phyloP scores from a whole-genome alignment of 2,329 filamentous ascomycete genomes.

The Davidsoniella australis region DNA sequence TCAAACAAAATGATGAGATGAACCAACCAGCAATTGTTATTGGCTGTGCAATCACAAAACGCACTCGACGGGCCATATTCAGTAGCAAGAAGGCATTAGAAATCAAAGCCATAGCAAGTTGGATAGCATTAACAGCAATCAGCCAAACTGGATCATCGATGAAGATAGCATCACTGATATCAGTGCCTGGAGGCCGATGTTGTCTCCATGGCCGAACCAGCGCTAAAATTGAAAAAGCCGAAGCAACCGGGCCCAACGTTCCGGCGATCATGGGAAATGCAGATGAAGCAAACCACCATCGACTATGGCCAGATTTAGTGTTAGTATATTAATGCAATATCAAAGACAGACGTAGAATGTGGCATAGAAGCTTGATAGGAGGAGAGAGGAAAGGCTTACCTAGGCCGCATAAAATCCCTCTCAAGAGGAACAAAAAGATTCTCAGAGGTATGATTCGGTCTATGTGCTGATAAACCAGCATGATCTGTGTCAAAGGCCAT shows the following conservation, averaged over 20 bases:
- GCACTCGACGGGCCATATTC: conserved; percentile 68
- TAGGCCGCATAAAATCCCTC: not conserved
- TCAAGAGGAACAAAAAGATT: not conserved
- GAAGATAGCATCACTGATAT: conserved; percentile 27
- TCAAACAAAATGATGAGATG: conserved; percentile 45
- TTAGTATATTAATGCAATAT: too few species aligned
- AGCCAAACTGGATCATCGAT: conserved; percentile 58
- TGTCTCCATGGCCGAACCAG: conserved; percentile 68
- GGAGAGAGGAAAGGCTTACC: not conserved
- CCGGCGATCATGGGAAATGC: conserved; percentile 66
- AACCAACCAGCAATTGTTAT: conserved; percentile 72
- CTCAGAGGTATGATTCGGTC: not conserved
- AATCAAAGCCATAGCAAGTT: conserved; percentile 56
- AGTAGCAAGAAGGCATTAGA: conserved; percentile 71
- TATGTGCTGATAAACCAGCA: not conserved
- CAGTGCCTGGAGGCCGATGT: conserved; percentile 28
- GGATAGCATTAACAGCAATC: conserved; percentile 58
- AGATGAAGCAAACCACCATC: conserved; percentile 47
- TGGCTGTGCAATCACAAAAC: conserved; percentile 69
- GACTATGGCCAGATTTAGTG: conserved; percentile 20
- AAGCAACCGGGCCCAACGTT: conserved; percentile 71
- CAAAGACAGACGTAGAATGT: too few species aligned
- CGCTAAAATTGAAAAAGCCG: conserved; percentile 72
- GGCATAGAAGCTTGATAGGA: too few species aligned
- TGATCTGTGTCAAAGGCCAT: not conserved